Evolutionary conservation across 2,329 filamentous ascomycete species (phyloP).

Genomic region (Talaromyces sp.): DNA sequence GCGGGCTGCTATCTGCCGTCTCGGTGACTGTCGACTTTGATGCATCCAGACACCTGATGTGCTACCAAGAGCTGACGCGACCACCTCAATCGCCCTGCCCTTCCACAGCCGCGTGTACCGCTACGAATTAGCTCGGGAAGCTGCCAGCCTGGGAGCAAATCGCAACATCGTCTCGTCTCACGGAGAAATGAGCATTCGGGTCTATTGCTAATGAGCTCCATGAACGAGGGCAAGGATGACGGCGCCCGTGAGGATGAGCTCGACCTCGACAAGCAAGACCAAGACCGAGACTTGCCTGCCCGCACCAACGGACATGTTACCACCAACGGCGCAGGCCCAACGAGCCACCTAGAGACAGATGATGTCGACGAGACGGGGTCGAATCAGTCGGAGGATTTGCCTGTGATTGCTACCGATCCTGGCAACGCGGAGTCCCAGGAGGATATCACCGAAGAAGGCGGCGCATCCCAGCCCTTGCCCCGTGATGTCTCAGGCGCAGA

Average conservation of each 20-base stretch:
- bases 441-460: conserved; percentile 14
- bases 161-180: conserved; percentile 37
- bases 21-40: neutral
- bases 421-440: conserved; percentile 13
- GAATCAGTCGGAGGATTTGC: conserved; percentile 20
- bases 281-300: conserved; percentile 18
- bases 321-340: conserved; percentile 17
- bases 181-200: conserved; percentile 48
- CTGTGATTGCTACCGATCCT: conserved; percentile 20
- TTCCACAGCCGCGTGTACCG: neutral
- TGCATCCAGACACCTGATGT: neutral
- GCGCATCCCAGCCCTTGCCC: conserved; percentile 18
- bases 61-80: neutral
- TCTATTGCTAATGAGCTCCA: conserved; percentile 61
- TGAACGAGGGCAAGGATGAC: conserved; percentile 57
- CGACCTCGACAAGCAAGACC: conserved; percentile 34
- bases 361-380: conserved; percentile 16
- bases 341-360: conserved; percentile 10
- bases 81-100: neutral
- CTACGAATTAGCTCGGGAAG: neutral
- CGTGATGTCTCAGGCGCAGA: conserved; percentile 41
- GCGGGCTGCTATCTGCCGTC: neutral
- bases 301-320: conserved; percentile 20
- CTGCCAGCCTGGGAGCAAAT: conserved; percentile 40
- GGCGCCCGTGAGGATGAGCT: conserved; percentile 54